These are phyloP conservation scores for Neocucurbitaria cava DNA, from an alignment of 2,329 filamentous ascomycete species.

Conservation along the genomic window DNA sequence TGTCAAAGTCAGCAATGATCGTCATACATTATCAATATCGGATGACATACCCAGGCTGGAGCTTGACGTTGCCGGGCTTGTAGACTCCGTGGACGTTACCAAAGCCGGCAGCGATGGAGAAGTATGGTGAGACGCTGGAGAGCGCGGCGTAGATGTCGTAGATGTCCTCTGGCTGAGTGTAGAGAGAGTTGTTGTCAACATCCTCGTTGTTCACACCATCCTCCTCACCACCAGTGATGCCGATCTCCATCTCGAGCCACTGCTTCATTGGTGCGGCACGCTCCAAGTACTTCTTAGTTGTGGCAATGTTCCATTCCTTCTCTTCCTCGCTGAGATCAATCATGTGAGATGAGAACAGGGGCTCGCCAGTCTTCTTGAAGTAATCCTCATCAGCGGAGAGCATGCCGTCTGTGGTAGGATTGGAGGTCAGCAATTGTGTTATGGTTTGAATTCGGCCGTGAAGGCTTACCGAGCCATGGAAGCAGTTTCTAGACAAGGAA, in stretches of 20 bases:
- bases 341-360: slow-evolving; percentile 80
- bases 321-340: slow-evolving; percentile 90
- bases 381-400: slow-evolving; percentile 91
- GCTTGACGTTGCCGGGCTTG: slow-evolving; percentile 96
- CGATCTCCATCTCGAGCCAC: slow-evolving; percentile 93
- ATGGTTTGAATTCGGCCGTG: slow-evolving; percentile 60
- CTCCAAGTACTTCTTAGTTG: slow-evolving; percentile 79
- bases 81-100: slow-evolving; percentile 99
- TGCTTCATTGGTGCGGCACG: slow-evolving; percentile 93
- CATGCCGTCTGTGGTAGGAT: slow-evolving; percentile 50
- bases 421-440: not conserved
- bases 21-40: no score
- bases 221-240: slow-evolving; percentile 86
- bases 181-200: slow-evolving; percentile 95
- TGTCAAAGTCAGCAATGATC: no score
- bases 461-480: slow-evolving; percentile 80
- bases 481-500: slow-evolving; percentile 77
- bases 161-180: slow-evolving; percentile 71
- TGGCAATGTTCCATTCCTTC: slow-evolving; percentile 80
- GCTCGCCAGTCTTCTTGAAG: slow-evolving; percentile 83
- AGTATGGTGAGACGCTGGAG: slow-evolving; percentile 78
- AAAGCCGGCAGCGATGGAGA: slow-evolving; percentile 84
- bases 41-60: slow-evolving; percentile 97
- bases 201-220: slow-evolving; percentile 98
- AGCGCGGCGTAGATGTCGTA: slow-evolving; percentile 36